Conservation (phyloP, 345 rosid genomes). For the Excoecaria cochinchinensis region DNA sequence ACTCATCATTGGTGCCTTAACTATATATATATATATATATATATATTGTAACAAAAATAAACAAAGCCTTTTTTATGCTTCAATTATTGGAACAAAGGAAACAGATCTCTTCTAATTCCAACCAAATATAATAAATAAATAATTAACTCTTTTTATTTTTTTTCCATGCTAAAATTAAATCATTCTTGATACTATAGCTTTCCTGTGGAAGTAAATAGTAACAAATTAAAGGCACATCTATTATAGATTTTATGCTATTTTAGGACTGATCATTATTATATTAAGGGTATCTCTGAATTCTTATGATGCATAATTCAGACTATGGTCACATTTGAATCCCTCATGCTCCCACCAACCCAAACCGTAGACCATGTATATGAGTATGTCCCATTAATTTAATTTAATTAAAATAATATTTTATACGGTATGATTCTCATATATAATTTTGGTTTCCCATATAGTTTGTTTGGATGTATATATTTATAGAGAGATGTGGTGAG, state of each 20-base stretch:
- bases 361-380: neutral
- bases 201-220: too few species aligned
- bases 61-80: constrained; percentile 30
- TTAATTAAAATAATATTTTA: neutral
- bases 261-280: neutral
- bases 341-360: constrained; percentile 31
- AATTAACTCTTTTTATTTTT: neutral
- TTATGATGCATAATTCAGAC: neutral
- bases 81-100: constrained; percentile 48
- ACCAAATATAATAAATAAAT: neutral
- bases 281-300: neutral
- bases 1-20: constrained; percentile 56
- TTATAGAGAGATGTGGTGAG: neutral
- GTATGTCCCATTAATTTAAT: neutral
- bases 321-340: constrained; percentile 16
- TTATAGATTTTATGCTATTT: neutral
- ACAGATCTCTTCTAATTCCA: constrained; percentile 4
- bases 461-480: neutral
- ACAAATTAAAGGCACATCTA: neutral
- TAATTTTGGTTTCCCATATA: too few species aligned
- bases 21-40: constrained; percentile 2
- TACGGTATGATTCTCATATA: too few species aligned
- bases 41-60: constrained; percentile 39
- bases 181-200: neutral
- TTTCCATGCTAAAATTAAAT: neutral